phyloP scores from a whole-genome alignment of 2,329 filamentous ascomycete species.

The Alternaria ethzedia region DNA sequence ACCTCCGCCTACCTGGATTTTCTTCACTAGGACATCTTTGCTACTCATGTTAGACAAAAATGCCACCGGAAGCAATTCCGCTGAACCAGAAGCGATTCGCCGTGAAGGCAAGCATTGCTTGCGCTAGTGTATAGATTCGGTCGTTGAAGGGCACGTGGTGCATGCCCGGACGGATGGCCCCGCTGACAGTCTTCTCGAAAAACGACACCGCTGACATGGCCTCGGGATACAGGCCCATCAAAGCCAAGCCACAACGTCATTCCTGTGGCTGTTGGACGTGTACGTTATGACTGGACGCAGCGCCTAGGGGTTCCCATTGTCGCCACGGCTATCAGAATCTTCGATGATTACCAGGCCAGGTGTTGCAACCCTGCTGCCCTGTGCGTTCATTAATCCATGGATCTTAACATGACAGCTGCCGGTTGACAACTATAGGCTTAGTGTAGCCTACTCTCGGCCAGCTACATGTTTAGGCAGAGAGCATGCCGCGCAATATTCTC shows the following conservation, averaged over 20 bases:
- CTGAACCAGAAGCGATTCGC: not conserved
- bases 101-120: not conserved
- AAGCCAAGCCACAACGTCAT: slow-evolving; percentile 3
- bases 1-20: not conserved
- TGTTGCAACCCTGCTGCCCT: not conserved
- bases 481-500: not conserved
- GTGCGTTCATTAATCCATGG: not conserved
- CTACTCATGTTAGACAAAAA: not conserved
- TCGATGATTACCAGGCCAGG: not conserved
- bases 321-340: not conserved
- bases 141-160: slow-evolving; percentile 7
- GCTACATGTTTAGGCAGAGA: not conserved
- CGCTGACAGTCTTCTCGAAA: slow-evolving; percentile 10
- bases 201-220: slow-evolving; percentile 18
- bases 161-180: slow-evolving; percentile 14
- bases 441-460: not conserved
- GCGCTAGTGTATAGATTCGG: slow-evolving; percentile 1
- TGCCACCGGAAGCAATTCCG: not conserved
- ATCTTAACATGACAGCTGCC: not conserved
- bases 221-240: slow-evolving; percentile 4
- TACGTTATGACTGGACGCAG: not conserved
- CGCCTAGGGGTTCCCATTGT: not conserved
- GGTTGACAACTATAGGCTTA: not conserved
- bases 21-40: not conserved
- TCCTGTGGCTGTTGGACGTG: not conserved